Base-by-base conservation (phyloP, 306 rosid genomes). In the Astragalus membranaceus region DNA sequence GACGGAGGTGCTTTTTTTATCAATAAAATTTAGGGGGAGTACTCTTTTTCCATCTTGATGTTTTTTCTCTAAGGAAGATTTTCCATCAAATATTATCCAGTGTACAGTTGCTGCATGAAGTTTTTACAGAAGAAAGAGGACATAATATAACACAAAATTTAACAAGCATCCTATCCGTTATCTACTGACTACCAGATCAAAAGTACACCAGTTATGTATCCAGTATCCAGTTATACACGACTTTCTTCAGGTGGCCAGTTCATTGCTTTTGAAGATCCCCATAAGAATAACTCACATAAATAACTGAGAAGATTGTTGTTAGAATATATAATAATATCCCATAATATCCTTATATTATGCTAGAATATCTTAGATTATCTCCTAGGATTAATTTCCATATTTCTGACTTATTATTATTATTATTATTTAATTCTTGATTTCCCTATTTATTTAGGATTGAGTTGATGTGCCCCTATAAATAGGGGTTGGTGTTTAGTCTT, bases 241-340 rank as follows among this genome's bases (percentile, higher is more conserved):
- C 20, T 57, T 75, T 37, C 51, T 51, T 73, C 61, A 67, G 30
- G 46, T 44, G 60, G 32, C 39, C 62, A 69, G 29, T 50, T 55
- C 13, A 1, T 55, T 69, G 17, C 66, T 75, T 64, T 51, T 33
- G 30, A 64, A 70, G 17, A 80, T 70, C 62, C 56, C 68, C 55
- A 16, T 17, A 47, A 48, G 17, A 75, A 54, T 12, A 20, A 23
- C 39, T 54, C 74, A 35, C 36, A 36, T 63, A 59, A 65, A 36
- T 64, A 64, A 50, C 10, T 39, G 57, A 29, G 9, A 0, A 56
- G 48, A 30, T 14, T 20, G 23, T 20, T 2, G 23, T 20, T 20
- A 20, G 23, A 20, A 20, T 20, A 20, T 20, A 20, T 0, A 20
- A 20, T 20, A 20, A 20, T 20, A 20, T 20, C 23, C 23, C 23